Evolutionary conservation across 2,329 filamentous ascomycete species (phyloP), one percentile per base, ranked within the genome.

Genomic region (Nothophoma quercina): DNA sequence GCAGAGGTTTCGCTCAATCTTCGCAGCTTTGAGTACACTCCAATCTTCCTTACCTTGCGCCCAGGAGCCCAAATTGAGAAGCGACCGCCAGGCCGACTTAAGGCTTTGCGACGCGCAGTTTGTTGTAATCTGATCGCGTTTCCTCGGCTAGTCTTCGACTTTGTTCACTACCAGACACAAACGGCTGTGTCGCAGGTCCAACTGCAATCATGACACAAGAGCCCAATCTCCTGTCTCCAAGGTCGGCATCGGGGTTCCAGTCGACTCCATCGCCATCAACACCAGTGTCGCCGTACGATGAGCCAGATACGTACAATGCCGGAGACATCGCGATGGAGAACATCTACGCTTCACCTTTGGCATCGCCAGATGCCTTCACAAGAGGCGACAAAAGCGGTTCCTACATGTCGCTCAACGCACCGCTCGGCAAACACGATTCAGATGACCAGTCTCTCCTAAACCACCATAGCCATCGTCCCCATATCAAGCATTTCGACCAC

Each of bases 401-500:
- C 1, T 68, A 67, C 33, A 56, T 58, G 19, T 61, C 56, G 18
- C 54, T 63, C 32, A 58, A 58, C 21, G 56, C 44, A 9, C 56
- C 62, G 2, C 57, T 51, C 3, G 62, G 57, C 10, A 57, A 51
- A 2, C 55, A 60, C 10, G 55, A 60, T 8, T 58, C 45, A 51
- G 69, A 63, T 34, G 65, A 57, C 9, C 57, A 59, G 7, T 66
- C 63, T 12, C 56, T 56, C 4, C 19, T 52, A 7, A 50, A 52
- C 13, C 48, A 57, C 19, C 45, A 55, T 7, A 49, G 50, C 34
- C 57, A 45, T 5, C 47, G 48, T 3, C 51, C 58, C 10, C 58
- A 51, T 18, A 55, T 61, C 12, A 72, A 72, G 43, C 62, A 52
- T 7, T 73, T 71, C 40, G 65, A 72, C 16, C 66, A 73, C 39